A percentile compares a stretch with the other conserved stretches of the same genome.
These are phyloP conservation scores for Simmondsia chinensis DNA, from an alignment of 148 eudicot genomes.

Conservation along the genomic window DNA sequence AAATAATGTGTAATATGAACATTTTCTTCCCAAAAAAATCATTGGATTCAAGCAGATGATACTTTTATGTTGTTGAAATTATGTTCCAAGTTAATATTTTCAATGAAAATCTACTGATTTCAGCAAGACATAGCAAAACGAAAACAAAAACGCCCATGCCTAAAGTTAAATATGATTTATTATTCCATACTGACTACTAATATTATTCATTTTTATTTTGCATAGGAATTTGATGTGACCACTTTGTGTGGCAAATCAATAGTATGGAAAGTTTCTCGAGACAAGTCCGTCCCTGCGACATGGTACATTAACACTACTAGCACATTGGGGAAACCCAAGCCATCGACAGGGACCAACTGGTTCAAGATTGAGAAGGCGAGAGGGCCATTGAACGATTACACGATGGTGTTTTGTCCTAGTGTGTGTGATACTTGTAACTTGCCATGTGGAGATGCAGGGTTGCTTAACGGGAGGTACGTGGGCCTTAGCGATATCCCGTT, in stretches of 20 bases:
- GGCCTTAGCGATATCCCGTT: too few relatives aligned
- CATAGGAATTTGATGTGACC: constrained; percentile 15
- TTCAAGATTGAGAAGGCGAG: constrained; percentile 39
- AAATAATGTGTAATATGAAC: too few relatives aligned
- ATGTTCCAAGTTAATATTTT: too few relatives aligned
- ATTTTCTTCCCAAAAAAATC: too few relatives aligned
- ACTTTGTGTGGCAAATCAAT: constrained; percentile 22
- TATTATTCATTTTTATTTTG: too few relatives aligned
- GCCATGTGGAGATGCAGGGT: constrained; percentile 40
- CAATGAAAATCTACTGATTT: too few relatives aligned
- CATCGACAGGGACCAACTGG: constrained; percentile 28
- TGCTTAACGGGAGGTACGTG: constrained; percentile 17
- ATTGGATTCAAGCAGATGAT: too few relatives aligned
- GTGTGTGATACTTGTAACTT: constrained; percentile 42
- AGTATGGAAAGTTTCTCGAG: constrained; percentile 26
- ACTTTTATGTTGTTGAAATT: too few relatives aligned
- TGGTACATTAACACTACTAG: constrained; percentile 24
- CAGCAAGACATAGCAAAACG: too few relatives aligned
- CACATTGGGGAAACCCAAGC: constrained; percentile 29
- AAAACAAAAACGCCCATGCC: too few relatives aligned
- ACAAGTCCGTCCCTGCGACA: constrained; percentile 8
- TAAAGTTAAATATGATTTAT: too few relatives aligned
- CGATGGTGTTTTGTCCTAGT: constrained; percentile 48
- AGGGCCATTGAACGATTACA: constrained; percentile 16
- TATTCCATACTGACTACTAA: too few relatives aligned